These are phyloP conservation scores for Purpureocillium takamizusanense DNA, from an alignment of 2,329 filamentous ascomycete species.

Conservation along the genomic window DNA sequence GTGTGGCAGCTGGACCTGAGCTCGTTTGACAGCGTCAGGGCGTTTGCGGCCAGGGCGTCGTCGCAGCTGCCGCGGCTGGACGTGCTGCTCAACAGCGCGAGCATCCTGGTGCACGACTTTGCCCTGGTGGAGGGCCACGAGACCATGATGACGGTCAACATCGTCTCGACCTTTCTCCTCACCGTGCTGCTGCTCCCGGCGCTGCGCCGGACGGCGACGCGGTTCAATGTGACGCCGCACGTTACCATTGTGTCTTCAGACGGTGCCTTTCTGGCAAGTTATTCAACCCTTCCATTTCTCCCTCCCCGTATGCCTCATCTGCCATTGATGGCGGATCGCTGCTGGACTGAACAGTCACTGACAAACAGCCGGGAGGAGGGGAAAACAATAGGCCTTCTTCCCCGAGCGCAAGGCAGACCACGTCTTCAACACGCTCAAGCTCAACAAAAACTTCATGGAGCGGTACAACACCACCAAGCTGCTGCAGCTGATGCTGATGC, in stretches of 20 bases:
- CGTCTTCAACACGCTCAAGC: constrained; percentile 24
- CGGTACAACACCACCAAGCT: constrained; percentile 22
- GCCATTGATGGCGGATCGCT: too few relatives aligned
- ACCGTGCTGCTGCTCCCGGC: constrained; percentile 32
- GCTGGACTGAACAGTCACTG: too few relatives aligned
- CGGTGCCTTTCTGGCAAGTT: constrained; percentile 10
- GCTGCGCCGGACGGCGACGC: constrained; percentile 24
- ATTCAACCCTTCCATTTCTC: too few relatives aligned
- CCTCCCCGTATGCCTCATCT: too few relatives aligned
- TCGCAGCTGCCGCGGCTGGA: constrained; percentile 29
- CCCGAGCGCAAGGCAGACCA: constrained; percentile 17
- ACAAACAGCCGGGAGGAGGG: too few relatives aligned
- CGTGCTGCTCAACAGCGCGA: constrained; percentile 32
- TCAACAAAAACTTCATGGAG: constrained; percentile 9
- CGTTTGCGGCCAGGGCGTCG: constrained; percentile 22
- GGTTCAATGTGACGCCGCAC: constrained; percentile 22
- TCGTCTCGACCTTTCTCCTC: constrained; percentile 36
- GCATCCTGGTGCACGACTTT: constrained; percentile 8
- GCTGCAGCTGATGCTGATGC: constrained; percentile 17
- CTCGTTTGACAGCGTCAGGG: constrained; percentile 23
- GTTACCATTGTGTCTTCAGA: constrained; percentile 31
- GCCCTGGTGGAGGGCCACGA: constrained; percentile 29
- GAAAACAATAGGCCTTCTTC: constrained; percentile 27
- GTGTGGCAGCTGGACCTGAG: constrained; percentile 36
- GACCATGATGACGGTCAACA: constrained; percentile 34